Base-by-base conservation (phyloP, 73 alveolate genomes). In the Paramecium sexaurelia region DNA sequence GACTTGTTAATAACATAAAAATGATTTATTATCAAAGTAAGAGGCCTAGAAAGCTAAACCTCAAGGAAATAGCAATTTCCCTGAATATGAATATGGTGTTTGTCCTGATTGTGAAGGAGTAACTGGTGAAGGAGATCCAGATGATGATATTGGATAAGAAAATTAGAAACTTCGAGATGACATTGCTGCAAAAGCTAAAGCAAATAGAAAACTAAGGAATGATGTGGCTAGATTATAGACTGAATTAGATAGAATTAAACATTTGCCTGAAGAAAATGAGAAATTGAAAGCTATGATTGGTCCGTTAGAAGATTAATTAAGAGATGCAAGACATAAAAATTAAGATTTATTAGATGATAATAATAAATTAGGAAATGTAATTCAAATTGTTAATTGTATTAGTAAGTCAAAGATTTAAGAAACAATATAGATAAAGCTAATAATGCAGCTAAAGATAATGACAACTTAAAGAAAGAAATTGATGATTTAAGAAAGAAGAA, bases 181-280 rank as follows among this genome's bases (percentile, higher is more conserved):
- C 19, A 24, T 45, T 27, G 90, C 90, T 24, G 71, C 55, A 11
- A 78, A 78, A 78, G 73, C 73, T 3, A 78, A 78, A 24, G 68
- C 43, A 17, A 78, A 78, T 40, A 78, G 90, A 78, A 78, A 45
- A 39, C 24, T 78, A 45, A 78, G 73, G 36, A 41, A 78, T 39
- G 55, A 78, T 9, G 90, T 78, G 8, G 73, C 68, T 7, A 1
- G 55, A 41, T 78, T 78, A 45, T 5, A 29, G 51, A 78, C 68
- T 1, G 90, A 78, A 26, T 78, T 78, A 43, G 90, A 78, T 78
- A 40, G 90, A 26, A 78, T 78, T 5, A 78, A 78, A 20, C 90
- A 78, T 78, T 26, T 78, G 24, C 90, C 90, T n/a, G 90, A 78
- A 43, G 90, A 78, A 45, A 78, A 78, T 22, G 90, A 78, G 55